Base-by-base conservation (phyloP, 257 asterid genomes). In the Lantana camara region DNA sequence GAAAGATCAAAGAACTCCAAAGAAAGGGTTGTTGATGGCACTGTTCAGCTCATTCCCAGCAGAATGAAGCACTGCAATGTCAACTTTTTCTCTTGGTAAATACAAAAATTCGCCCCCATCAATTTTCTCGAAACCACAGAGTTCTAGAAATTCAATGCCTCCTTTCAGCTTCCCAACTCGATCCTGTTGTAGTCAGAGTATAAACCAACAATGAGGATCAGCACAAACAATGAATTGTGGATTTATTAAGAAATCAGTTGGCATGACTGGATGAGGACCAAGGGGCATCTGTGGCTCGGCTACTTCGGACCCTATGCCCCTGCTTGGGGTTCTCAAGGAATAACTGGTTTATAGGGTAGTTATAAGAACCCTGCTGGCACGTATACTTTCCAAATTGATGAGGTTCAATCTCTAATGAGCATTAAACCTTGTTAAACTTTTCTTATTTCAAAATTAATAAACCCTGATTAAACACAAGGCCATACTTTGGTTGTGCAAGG, bases 141-240 rank as follows among this genome's bases (percentile, higher is more conserved):
- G 95, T 75, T 90, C 89, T 9, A 94, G 95, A 73, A 94, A 94
- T 64, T 88, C 96, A 0, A 88, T 62, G 66, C 97, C 95, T 54
- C 95, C 99, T 80, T 86, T 73, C 77, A 94, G 71, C 57, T 83
- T 94, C 69, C 99, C 97, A 37, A 94, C 87, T 70, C 96, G 88
- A n/a, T 90, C 97, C 99, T 94, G 95, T 70, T 27, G 21, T 10
- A 58, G 64, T n/a, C 44, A 51, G 22, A 59, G 41, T 49, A 64
- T 12, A 15, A 30, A 61, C 29, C 21, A 73, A 67, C 14, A 14
- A 23, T 45, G 58, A 12, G n/a, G 8, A 16, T 34, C 11, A 40
- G n/a, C 30, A 19, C 12, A 9, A 58, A 23, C 46, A 34, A 8
- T 8, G 53, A 59, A 42, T 21, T 29, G n/a, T 30, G 11, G 10